Evolutionary conservation across 1,284 basidiomycete species (phyloP).

Genomic region (Phlebopus sp.): DNA sequence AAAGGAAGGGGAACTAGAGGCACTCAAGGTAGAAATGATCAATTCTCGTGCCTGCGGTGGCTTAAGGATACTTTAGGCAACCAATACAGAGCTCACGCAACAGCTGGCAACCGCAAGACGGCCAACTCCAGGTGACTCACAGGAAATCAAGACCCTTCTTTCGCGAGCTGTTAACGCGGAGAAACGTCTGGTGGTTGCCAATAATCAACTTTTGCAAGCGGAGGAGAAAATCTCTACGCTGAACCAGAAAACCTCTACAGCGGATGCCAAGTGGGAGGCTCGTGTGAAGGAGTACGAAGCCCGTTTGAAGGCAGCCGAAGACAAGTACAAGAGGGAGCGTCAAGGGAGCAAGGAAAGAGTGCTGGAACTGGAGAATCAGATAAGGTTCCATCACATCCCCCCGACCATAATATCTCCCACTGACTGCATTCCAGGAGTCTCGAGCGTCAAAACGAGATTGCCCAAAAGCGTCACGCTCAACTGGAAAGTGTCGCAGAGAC

Average conservation of each 20-base stretch:
- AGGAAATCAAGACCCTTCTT: conserved; percentile 69
- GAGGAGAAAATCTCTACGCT: conserved; percentile 81
- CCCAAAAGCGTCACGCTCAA: conserved; percentile 65
- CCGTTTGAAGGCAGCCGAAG: conserved; percentile 81
- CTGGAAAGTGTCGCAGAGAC: conserved; percentile 63
- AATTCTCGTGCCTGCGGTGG: not conserved
- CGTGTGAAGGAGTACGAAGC: conserved; percentile 90
- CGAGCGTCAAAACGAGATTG: conserved; percentile 68
- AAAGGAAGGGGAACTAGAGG: conserved; percentile 90
- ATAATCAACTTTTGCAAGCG: conserved; percentile 77
- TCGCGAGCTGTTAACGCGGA: conserved; percentile 81
- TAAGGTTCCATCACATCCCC: conserved; percentile 51
- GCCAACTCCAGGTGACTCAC: conserved; percentile 62
- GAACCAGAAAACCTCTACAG: conserved; percentile 64
- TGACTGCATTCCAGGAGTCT: conserved; percentile 46
- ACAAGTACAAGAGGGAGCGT: conserved; percentile 91
- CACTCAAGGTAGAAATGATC: conserved; percentile 59
- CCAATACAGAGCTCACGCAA: conserved; percentile 72
- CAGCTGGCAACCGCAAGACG: conserved; percentile 71
- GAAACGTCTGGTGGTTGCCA: conserved; percentile 74
- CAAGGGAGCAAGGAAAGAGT: conserved; percentile 91
- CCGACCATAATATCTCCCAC: not conserved
- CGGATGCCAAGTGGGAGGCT: conserved; percentile 89
- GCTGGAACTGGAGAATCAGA: conserved; percentile 63
- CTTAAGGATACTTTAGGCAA: conserved; percentile 43